These are phyloP conservation scores for Pichia nanzhaoensis DNA, from an alignment of 805 yeast genomes.

Conservation along the genomic window DNA sequence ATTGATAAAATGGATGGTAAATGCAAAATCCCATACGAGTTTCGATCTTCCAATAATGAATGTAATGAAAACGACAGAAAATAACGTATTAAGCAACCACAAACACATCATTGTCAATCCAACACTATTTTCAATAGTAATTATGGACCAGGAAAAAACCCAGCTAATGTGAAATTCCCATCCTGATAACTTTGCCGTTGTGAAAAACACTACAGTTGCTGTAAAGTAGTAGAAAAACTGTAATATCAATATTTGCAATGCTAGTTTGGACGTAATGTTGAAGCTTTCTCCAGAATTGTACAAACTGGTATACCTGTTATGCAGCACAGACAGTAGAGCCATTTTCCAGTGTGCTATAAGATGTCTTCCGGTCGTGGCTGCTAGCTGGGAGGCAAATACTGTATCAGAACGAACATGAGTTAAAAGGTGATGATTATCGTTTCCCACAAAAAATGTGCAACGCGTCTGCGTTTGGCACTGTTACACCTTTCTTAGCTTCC, in stretches of 20 bases:
- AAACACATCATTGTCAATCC: conserved; percentile 68
- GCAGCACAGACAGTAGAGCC: not conserved
- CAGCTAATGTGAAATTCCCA: conserved; percentile 58
- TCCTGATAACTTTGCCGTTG: conserved; percentile 65
- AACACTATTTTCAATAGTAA: conserved; percentile 67
- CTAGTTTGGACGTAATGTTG: conserved; percentile 3
- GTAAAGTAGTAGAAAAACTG: conserved; percentile 75
- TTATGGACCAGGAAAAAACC: conserved; percentile 75
- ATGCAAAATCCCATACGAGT: conserved; percentile 92
- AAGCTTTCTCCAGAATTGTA: not conserved
- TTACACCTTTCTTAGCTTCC: too few relatives aligned
- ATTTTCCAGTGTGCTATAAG: not conserved
- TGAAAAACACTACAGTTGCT: conserved; percentile 59
- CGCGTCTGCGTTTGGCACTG: too few relatives aligned
- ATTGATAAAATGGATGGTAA: conserved; percentile 85
- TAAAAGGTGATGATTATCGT: too few relatives aligned
- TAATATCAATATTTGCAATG: conserved; percentile 60
- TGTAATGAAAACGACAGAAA: conserved; percentile 80
- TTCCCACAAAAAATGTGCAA: too few relatives aligned
- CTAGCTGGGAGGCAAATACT: too few relatives aligned
- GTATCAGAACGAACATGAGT: too few relatives aligned
- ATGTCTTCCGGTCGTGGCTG: not conserved
- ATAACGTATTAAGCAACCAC: conserved; percentile 79
- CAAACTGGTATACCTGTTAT: not conserved
- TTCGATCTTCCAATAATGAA: conserved; percentile 88